Evolutionary conservation across 805 yeast genomes (phyloP).

Genomic region (Clavispora santaluciae): DNA sequence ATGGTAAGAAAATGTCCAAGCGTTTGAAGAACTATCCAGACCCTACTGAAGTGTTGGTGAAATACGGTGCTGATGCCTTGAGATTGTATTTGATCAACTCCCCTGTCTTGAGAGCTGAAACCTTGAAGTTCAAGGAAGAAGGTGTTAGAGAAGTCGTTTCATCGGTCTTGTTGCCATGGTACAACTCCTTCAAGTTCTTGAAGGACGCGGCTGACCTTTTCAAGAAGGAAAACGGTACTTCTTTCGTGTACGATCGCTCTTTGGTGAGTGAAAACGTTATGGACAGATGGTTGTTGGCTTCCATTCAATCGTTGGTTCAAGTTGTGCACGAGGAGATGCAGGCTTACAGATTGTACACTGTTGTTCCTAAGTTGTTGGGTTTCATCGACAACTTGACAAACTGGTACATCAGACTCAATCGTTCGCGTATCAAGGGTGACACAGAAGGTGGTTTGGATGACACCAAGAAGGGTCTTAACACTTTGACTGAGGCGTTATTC

Average conservation of each 20-base stretch:
- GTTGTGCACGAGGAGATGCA: conserved; percentile 88
- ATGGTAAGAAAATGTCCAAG: conserved; percentile 99
- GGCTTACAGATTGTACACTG: conserved; percentile 88
- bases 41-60: conserved; percentile 73
- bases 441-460: conserved; percentile 76
- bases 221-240: conserved; percentile 66
- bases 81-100: conserved; percentile 95
- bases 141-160: conserved; percentile 98
- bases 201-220: conserved; percentile 87
- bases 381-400: conserved; percentile 94
- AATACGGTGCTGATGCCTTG: conserved; percentile 97
- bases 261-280: conserved; percentile 77
- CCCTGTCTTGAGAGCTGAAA: conserved; percentile 94
- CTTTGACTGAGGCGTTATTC: conserved; percentile 84
- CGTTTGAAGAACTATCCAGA: conserved; percentile 97
- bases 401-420: conserved; percentile 98
- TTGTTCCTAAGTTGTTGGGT: conserved; percentile 84
- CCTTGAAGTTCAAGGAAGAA: conserved; percentile 94
- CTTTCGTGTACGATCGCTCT: conserved; percentile 66
- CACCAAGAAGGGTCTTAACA: conserved; percentile 81
- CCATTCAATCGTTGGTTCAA: conserved; percentile 86
- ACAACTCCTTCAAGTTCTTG: conserved; percentile 94
- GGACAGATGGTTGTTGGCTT: conserved; percentile 97
- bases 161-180: conserved; percentile 96
- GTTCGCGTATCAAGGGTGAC: conserved; percentile 92